Conservation (phyloP, 2,329 filamentous ascomycete species). For the Ophiostoma pallidulum region DNA sequence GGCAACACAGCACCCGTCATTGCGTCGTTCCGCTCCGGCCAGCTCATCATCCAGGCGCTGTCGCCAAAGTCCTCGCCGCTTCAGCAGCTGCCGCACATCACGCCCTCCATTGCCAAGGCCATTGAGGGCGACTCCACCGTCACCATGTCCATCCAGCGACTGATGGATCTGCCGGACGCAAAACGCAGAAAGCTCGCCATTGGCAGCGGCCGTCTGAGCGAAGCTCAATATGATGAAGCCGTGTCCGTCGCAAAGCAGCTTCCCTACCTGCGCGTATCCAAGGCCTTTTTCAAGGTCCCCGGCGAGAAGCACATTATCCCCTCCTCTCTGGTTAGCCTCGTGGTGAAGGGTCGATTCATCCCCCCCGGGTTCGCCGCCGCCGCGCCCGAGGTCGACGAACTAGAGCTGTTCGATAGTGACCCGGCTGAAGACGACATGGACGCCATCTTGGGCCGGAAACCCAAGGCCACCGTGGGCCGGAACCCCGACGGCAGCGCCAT, state of each 20-base stretch:
- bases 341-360: constrained; percentile 89
- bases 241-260: constrained; percentile 73
- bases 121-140: constrained; percentile 67
- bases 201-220: constrained; percentile 59
- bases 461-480: constrained; percentile 50
- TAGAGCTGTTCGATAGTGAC: constrained; percentile 83
- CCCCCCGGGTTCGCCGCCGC: constrained; percentile 66
- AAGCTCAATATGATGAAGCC: constrained; percentile 66
- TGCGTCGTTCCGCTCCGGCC: constrained; percentile 69
- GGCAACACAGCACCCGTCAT: constrained; percentile 75
- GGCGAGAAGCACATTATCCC: constrained; percentile 91
- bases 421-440: constrained; percentile 88
- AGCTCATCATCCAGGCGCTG: constrained; percentile 83
- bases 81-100: constrained; percentile 85
- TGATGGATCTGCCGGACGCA: constrained; percentile 73
- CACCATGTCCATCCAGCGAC: constrained; percentile 73
- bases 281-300: constrained; percentile 96
- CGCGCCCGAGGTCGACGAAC: constrained; percentile 63
- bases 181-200: constrained; percentile 64
- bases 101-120: constrained; percentile 51
- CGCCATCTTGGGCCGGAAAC: constrained; percentile 66
- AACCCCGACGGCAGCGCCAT: constrained; percentile 48
- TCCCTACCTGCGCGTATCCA: constrained; percentile 73
- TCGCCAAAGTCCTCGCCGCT: constrained; percentile 76
- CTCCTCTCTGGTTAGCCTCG: constrained; percentile 82